A percentile compares a stretch with the other conserved stretches of the same genome.
Evolutionary conservation across 441 rosid species (phyloP).

Genomic region (Sinapis alba): DNA sequence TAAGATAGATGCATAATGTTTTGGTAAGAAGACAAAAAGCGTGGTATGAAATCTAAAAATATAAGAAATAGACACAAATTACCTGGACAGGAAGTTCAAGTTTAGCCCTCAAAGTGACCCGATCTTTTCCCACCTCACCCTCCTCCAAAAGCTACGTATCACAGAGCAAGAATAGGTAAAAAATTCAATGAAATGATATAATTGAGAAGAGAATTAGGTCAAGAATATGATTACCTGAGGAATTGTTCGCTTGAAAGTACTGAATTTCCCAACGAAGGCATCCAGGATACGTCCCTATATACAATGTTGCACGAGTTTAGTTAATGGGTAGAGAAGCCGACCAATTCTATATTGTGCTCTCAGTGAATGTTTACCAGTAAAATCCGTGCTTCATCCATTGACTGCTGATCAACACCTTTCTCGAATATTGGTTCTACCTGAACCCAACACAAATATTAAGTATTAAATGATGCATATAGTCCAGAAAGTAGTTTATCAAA

Average conservation of each 20-base stretch:
- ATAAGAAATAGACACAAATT: conserved; percentile 30
- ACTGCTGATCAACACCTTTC: conserved; percentile 92
- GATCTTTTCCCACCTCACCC: conserved; percentile 94
- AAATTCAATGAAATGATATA: not conserved
- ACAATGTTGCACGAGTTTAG: conserved; percentile 24
- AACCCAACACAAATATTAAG: conserved; percentile 34
- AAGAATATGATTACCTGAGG: conserved; percentile 77
- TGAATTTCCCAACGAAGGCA: conserved; percentile 99
- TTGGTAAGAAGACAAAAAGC: conserved; percentile 7
- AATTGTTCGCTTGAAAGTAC: conserved; percentile 95
- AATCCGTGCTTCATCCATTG: conserved; percentile 97
- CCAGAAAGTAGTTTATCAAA: conserved; percentile 25
- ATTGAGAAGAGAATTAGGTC: conserved; percentile 6
- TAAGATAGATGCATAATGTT: conserved; percentile 20
- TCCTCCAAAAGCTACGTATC: conserved; percentile 79
- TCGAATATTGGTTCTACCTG: conserved; percentile 99
- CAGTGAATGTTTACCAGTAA: conserved; percentile 60
- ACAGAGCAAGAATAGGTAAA: conserved; percentile 16
- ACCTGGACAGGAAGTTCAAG: conserved; percentile 99
- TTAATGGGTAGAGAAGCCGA: conserved; percentile 23
- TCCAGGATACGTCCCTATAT: conserved; percentile 93
- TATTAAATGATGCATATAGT: not conserved
- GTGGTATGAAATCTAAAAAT: not conserved
- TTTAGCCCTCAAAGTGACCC: conserved; percentile 84
- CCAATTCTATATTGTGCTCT: conserved; percentile 20